Conservation (phyloP, 192 early-diverging fungal genomes). For the Umbelopsis sp. region DNA sequence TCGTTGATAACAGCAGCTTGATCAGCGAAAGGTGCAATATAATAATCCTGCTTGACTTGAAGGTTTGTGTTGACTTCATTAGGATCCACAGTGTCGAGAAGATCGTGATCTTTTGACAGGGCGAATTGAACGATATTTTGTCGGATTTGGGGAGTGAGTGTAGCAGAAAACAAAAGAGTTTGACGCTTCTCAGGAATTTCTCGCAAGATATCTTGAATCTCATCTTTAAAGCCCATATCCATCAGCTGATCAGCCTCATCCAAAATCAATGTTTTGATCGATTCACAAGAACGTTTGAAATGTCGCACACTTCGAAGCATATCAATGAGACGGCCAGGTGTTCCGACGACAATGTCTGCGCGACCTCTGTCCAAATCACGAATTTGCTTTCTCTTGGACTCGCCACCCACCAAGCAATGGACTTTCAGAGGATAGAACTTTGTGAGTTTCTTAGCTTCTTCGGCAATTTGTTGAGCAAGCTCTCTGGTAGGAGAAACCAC, state of each 20-base stretch:
- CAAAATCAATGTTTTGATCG: slow-evolving; percentile 74
- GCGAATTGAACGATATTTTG: slow-evolving; percentile 62
- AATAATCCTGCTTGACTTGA: slow-evolving; percentile 80
- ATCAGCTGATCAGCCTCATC: slow-evolving; percentile 96
- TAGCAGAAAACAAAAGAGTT: slow-evolving; percentile 95
- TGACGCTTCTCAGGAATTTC: slow-evolving; percentile 72
- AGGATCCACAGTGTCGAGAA: slow-evolving; percentile 84
- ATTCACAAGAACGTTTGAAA: slow-evolving; percentile 51
- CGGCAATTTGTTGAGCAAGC: slow-evolving; percentile 83
- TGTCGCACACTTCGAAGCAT: slow-evolving; percentile 58
- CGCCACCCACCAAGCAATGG: slow-evolving; percentile 80
- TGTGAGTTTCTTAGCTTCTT: slow-evolving; percentile 71
- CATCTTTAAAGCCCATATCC: slow-evolving; percentile 92
- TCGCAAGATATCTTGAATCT: slow-evolving; percentile 49
- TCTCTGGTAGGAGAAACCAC: slow-evolving; percentile 92
- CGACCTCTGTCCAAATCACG: slow-evolving; percentile 47
- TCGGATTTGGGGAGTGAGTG: slow-evolving; percentile 73
- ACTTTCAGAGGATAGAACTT: slow-evolving; percentile 63
- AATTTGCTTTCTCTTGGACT: slow-evolving; percentile 60
- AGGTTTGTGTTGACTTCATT: slow-evolving; percentile 85
- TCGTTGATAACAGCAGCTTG: slow-evolving; percentile 67
- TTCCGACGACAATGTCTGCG: slow-evolving; percentile 89
- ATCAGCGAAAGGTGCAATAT: slow-evolving; percentile 60
- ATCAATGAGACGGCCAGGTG: slow-evolving; percentile 91
- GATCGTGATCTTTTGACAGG: slow-evolving; percentile 63